These are phyloP conservation scores for Termitomyces sp. DNA, from an alignment of 768 basidiomycete genomes.

Conservation along the genomic window DNA sequence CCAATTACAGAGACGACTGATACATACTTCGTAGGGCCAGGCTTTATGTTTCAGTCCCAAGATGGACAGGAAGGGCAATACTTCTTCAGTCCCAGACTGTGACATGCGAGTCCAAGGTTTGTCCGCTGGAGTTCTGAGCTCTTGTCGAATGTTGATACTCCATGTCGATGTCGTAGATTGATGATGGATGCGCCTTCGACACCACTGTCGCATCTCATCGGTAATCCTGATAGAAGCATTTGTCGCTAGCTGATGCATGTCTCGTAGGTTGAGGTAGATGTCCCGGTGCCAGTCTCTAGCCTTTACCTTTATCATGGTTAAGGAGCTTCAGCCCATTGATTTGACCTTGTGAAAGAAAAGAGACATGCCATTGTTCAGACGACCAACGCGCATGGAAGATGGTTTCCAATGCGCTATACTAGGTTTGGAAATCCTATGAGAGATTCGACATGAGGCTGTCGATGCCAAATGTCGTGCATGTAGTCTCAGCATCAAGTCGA, in stretches of 20 bases:
- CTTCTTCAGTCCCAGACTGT: not conserved
- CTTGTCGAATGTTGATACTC: not conserved
- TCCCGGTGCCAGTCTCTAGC: not conserved
- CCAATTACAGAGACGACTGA: not conserved
- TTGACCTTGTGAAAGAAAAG: not conserved
- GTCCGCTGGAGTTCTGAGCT: not conserved
- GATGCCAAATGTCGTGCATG: not conserved
- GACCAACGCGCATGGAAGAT: not conserved
- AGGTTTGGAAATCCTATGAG: not conserved
- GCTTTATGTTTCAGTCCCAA: not conserved
- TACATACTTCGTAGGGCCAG: not conserved
- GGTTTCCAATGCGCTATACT: not conserved
- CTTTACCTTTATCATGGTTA: not conserved
- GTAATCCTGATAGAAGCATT: not conserved
- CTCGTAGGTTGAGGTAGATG: not conserved
- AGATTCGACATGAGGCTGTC: not conserved
- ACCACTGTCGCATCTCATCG: not conserved
- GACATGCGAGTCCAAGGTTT: not conserved
- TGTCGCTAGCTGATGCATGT: not conserved
- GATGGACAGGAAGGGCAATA: not conserved
- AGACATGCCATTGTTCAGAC: not conserved
- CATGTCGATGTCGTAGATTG: not conserved
- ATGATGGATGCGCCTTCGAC: not conserved
- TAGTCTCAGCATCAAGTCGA: not conserved
- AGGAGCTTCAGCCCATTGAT: not conserved